phyloP scores from a whole-genome alignment of 202 grass and related monocot genomes.

The Saccharum hybrid region DNA sequence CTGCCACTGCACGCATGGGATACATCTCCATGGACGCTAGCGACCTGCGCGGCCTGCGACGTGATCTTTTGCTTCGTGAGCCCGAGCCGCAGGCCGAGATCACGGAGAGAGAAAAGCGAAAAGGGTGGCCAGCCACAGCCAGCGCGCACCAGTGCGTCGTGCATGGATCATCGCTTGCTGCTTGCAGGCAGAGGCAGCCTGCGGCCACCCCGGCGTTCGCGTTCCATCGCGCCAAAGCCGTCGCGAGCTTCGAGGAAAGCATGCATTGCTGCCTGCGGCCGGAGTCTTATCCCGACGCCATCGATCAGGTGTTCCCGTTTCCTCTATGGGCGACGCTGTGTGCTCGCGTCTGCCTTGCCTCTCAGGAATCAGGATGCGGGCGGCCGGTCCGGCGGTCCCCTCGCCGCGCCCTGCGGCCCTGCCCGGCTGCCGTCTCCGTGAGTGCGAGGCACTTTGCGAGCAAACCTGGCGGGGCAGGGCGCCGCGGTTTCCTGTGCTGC shows the following conservation, averaged over 20 bases:
- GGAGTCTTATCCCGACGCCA: slow-evolving; percentile 23
- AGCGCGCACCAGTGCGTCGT: neutral
- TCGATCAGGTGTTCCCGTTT: neutral
- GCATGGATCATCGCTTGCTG: neutral
- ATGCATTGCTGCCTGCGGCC: neutral
- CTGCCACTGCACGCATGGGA: neutral
- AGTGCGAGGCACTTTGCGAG: neutral
- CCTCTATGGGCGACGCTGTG: neutral
- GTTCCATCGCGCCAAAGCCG: slow-evolving; percentile 26
- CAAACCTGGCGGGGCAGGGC: neutral
- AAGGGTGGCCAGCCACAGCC: neutral
- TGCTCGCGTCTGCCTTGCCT: neutral
- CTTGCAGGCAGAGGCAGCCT: too few relatives aligned
- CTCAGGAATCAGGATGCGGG: neutral
- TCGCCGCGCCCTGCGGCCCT: neutral
- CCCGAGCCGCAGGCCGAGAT: slow-evolving; percentile 28
- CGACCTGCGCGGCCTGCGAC: slow-evolving; percentile 12
- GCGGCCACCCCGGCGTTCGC: neutral
- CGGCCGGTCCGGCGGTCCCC: neutral
- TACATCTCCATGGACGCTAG: slow-evolving; percentile 19
- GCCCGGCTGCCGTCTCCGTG: neutral
- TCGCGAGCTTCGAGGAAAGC: slow-evolving; percentile 28
- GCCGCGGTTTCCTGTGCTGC: neutral
- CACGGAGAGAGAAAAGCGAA: slow-evolving; percentile 7
- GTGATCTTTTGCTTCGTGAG: slow-evolving; percentile 48